phyloP scores from a whole-genome alignment of 306 rosid species.

The Quercus parvula region DNA sequence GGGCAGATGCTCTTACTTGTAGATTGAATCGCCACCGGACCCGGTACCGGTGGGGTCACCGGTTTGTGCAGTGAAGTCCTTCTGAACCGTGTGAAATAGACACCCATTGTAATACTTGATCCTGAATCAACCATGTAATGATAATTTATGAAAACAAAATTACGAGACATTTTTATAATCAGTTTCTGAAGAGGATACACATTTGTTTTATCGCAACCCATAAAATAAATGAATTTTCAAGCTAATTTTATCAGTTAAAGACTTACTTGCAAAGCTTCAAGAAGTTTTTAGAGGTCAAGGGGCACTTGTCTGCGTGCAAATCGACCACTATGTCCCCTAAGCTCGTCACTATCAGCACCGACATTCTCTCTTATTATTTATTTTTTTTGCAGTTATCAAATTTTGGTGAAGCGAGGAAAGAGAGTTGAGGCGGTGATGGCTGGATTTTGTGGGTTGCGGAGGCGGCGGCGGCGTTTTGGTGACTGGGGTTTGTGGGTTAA shows the following conservation, averaged over 20 bases:
- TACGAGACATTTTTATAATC: background rate
- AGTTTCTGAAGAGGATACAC: background rate
- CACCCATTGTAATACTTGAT: constrained; percentile 84
- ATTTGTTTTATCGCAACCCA: too few relatives aligned
- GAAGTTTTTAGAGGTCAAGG: constrained; percentile 86
- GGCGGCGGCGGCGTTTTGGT: too few relatives aligned
- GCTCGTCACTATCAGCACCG: constrained; percentile 85
- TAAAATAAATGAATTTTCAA: background rate
- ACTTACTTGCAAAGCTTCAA: constrained; percentile 87
- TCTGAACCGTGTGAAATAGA: constrained; percentile 80
- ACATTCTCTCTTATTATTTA: constrained; percentile 29
- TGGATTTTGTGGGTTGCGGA: too few relatives aligned
- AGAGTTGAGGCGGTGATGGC: too few relatives aligned
- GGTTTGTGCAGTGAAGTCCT: constrained; percentile 94
- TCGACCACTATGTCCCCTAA: constrained; percentile 83
- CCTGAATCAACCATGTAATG: constrained; percentile 39
- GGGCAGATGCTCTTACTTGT: constrained; percentile 45
- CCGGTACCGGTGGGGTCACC: constrained; percentile 91
- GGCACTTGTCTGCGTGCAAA: constrained; percentile 68
- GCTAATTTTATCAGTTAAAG: background rate
- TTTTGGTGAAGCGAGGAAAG: too few relatives aligned
- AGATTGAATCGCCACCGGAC: constrained; percentile 71
- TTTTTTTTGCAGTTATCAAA: too few relatives aligned
- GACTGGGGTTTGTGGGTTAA: too few relatives aligned
- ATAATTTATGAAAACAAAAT: background rate